Evolutionary conservation across 2,329 filamentous ascomycete species (phyloP), one percentile per base, ranked within the genome.

Genomic region (Ophiocordyceps camponoti-saundersi): DNA sequence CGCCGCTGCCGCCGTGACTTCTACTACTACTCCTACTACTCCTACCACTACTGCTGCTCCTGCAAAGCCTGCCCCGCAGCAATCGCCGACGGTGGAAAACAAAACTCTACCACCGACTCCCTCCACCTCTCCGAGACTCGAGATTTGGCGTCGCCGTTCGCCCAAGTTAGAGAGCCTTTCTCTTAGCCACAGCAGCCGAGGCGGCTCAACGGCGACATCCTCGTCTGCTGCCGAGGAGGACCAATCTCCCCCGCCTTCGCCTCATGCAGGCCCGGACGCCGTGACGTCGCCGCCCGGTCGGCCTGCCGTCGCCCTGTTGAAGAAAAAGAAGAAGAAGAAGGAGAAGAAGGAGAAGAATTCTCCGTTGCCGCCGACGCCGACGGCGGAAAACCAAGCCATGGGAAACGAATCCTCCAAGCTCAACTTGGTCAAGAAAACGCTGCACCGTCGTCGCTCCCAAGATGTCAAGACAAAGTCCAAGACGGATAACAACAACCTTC

Each of bases 91-190:
- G 5, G 13, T 16, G 6, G 34, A 18, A 3, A 16, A 39, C 34
- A 39, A 39, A 39, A 39, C 34, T 7, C 34, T n/a, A 5, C 32
- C 46, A 10, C 26, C 44, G 20, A 32, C 48, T 43, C 49, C 53
- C 45, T 59, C 61, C 16, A 53, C 41, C 15, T 18, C 61, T 22
- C 55, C 55, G 26, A 56, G 59, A 29, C 54, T 58, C 42, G 59
- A 67, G 44, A 56, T 67, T 43, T 76, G 72, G 72, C 65, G 67
- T 48, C 65, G 73, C 46, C 67, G 73, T 43, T 73, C 71, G 15
- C 59, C 67, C 23, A 75, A 70, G 55, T 63, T 63, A 47, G 69
- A 74, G 10, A 65, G 69, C 48, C 65, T 77, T 45, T 70, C 70
- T 49, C 60, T 77, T 47, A 56, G 66, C 44, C 55, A 60, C 40